These are phyloP conservation scores for Pseudoturritis turrita DNA, from an alignment of 345 rosid genomes.

Conservation along the genomic window DNA sequence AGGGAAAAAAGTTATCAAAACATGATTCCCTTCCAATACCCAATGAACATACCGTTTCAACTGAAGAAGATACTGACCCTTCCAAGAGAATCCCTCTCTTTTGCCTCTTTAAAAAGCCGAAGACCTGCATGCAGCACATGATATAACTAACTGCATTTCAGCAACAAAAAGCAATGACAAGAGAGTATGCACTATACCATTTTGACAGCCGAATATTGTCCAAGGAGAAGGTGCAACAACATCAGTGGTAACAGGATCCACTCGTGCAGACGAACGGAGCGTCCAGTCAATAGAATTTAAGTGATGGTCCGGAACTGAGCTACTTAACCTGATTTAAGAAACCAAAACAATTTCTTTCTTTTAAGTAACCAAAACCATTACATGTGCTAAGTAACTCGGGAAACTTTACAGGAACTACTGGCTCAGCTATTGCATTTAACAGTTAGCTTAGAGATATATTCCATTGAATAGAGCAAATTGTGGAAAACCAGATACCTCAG, in stretches of 20 bases:
- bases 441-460: neutral
- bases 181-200: slow-evolving; percentile 43
- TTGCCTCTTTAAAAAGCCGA: slow-evolving; percentile 88
- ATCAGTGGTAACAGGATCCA: slow-evolving; percentile 65
- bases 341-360: neutral
- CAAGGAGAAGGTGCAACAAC: slow-evolving; percentile 93
- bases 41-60: neutral
- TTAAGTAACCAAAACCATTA: slow-evolving; percentile 9
- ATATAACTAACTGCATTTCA: neutral
- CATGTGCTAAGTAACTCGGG: neutral
- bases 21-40: neutral
- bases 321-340: slow-evolving; percentile 47
- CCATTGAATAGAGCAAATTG: neutral
- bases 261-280: slow-evolving; percentile 43
- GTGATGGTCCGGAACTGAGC: slow-evolving; percentile 48
- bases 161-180: neutral
- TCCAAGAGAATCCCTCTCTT: slow-evolving; percentile 65
- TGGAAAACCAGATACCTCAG: slow-evolving; percentile 39
- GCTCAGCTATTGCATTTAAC: neutral
- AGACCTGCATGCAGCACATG: slow-evolving; percentile 51
- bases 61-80: slow-evolving; percentile 45
- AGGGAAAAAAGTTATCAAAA: slow-evolving; percentile 11
- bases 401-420: neutral
- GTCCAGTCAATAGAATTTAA: slow-evolving; percentile 71
- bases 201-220: slow-evolving; percentile 94